These are phyloP conservation scores for Cercospora sp. DNA, from an alignment of 2,329 filamentous ascomycete genomes.

Conservation along the genomic window DNA sequence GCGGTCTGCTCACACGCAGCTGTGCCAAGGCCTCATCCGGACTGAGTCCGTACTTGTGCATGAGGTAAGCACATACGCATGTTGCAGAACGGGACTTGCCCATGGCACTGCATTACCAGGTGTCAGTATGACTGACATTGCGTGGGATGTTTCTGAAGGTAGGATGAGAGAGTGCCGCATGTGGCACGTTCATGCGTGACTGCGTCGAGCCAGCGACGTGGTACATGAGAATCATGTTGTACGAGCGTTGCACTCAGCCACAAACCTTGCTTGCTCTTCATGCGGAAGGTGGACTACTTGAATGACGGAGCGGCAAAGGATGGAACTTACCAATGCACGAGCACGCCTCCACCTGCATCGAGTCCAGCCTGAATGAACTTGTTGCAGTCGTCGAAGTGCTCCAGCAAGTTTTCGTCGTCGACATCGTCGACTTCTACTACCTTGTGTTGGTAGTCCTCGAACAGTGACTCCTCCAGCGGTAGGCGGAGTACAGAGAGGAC, in stretches of 20 bases:
- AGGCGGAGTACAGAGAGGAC: slow-evolving; percentile 79
- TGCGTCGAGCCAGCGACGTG: background rate
- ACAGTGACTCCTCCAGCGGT: slow-evolving; percentile 57
- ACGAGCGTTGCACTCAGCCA: slow-evolving; percentile 6
- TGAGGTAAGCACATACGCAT: slow-evolving; percentile 79
- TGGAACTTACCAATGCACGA: slow-evolving; percentile 68
- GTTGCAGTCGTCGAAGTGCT: slow-evolving; percentile 75
- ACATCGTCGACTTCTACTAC: slow-evolving; percentile 87
- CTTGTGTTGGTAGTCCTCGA: slow-evolving; percentile 64
- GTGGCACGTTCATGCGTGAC: background rate
- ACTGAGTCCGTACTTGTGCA: slow-evolving; percentile 57
- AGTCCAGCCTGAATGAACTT: slow-evolving; percentile 81
- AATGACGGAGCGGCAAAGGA: background rate
- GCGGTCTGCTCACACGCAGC: slow-evolving; percentile 68
- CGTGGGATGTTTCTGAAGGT: background rate
- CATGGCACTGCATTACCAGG: slow-evolving; percentile 66
- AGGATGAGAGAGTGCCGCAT: background rate
- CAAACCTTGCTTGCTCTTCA: slow-evolving; percentile 54
- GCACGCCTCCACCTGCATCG: slow-evolving; percentile 59
- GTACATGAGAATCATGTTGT: background rate
- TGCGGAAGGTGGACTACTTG: slow-evolving; percentile 6
- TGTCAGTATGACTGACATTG: background rate
- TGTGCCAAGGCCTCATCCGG: slow-evolving; percentile 67
- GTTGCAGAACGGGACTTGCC: slow-evolving; percentile 92
- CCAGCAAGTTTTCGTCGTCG: slow-evolving; percentile 81